These are phyloP conservation scores for Sphagnum contortum DNA, from an alignment of 225 moss, liverwort and hornwort species.

Conservation along the genomic window DNA sequence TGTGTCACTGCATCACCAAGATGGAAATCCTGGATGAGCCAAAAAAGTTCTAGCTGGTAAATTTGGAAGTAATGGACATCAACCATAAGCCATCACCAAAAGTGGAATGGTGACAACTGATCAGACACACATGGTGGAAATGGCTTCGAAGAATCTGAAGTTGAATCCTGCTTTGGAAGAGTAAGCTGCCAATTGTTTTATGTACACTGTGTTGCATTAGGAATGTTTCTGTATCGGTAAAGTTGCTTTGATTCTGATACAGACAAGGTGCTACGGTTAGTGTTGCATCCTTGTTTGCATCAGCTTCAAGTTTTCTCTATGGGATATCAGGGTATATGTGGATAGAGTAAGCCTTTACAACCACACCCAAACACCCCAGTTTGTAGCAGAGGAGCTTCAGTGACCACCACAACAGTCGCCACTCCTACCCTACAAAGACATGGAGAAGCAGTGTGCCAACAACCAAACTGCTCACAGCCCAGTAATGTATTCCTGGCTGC, in stretches of 20 bases:
- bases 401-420: conserved; percentile 30
- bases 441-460: conserved; percentile 44
- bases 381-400: conserved; percentile 41
- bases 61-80: conserved; percentile 46
- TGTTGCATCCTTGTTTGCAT: no score
- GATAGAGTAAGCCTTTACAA: conserved; percentile 48
- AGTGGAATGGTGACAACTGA: conserved; percentile 33
- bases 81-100: conserved; percentile 33
- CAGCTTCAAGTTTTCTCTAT: neutral
- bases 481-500: conserved; percentile 34
- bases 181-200: conserved; percentile 27
- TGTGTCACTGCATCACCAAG: conserved; percentile 81
- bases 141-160: conserved; percentile 79
- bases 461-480: conserved; percentile 27
- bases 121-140: conserved; percentile 67
- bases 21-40: conserved; percentile 54
- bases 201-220: no score
- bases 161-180: conserved; percentile 47
- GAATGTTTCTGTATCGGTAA: no score
- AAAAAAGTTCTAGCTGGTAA: conserved; percentile 30
- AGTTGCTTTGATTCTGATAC: no score
- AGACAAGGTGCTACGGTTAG: no score
- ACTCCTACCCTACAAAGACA: conserved; percentile 21
- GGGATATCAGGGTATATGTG: conserved; percentile 26
- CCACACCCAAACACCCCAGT: conserved; percentile 39